Conservation (phyloP, 805 yeast species). For the Cyberlindnera sargentensis region DNA sequence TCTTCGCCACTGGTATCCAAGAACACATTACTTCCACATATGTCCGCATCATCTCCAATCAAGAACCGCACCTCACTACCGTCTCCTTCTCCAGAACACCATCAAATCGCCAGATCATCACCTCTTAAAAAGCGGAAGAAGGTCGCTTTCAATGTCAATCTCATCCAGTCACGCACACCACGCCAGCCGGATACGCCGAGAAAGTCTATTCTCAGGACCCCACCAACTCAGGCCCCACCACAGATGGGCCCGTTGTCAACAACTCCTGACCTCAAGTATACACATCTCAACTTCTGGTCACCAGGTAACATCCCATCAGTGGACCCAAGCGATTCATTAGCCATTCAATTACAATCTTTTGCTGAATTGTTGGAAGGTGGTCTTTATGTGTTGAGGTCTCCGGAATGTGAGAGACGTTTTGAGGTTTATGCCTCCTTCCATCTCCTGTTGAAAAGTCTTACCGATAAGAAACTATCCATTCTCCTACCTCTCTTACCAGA, state of each 20-base stretch:
- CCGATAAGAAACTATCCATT: constrained; percentile 8
- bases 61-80: constrained; percentile 10
- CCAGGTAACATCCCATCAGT: constrained; percentile 21
- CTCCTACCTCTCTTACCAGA: constrained; percentile 5
- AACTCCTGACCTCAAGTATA: not conserved
- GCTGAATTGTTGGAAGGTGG: constrained; percentile 19
- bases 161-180: constrained; percentile 4
- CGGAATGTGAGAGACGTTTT: constrained; percentile 15
- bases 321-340: not conserved
- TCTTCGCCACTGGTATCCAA: too few relatives aligned
- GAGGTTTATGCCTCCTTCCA: constrained; percentile 23
- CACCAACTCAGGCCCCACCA: constrained; percentile 6
- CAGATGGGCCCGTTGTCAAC: constrained; percentile 5
- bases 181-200: constrained; percentile 12
- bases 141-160: constrained; percentile 15
- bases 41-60: constrained; percentile 11
- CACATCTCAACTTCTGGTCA: constrained; percentile 17
- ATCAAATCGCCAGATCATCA: constrained; percentile 15
- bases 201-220: constrained; percentile 17
- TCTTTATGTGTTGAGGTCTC: constrained; percentile 6
- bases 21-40: too few relatives aligned
- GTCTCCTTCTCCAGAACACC: constrained; percentile 20
- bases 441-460: constrained; percentile 16
- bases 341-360: constrained; percentile 12
- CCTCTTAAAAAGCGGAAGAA: constrained; percentile 10